Evolutionary conservation across 1,284 basidiomycete species (phyloP), one percentile per base, ranked within the genome.

Genomic region (Malassezia restricta): DNA sequence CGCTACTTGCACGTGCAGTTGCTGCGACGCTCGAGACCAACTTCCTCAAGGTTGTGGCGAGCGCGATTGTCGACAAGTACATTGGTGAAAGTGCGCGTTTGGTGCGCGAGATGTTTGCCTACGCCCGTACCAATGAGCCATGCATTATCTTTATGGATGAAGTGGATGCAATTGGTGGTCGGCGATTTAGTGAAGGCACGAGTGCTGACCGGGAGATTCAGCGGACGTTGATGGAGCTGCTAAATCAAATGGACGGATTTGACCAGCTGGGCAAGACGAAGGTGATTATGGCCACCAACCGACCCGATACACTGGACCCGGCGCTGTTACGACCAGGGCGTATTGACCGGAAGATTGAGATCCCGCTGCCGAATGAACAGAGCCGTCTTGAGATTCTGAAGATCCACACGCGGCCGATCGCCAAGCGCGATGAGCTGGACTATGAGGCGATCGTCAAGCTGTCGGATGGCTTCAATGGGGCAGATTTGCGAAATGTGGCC

Each of bases 201-300:
- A 88, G 85, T 74, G 94, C 92, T 11, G 94, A 98, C 77, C 84
- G 94, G 66, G 94, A 98, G 77, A 98, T 99, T 62, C 94, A 99
- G 75, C 80, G 94, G 63, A 99, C 94, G 20, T 76, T 99, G 37
- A 98, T 98, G 94, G 94, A 99, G 87, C 79, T 99, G 31, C 80
- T 99, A 42, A 98, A 98, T 74, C 92, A 98, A 76, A 94, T 99
- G 89, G 94, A 99, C 74, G 94, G 94, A 30, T 98, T 99, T 77
- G 94, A 98, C 76, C 87, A 90, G 12, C 79, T 96, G 24, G 94
- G 92, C 46, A 81, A 80, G 66, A 98, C 91, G 39, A 98, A 98
- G 76, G 82, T 99, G 53, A 98, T 99, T 76, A 96, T 98, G 90
- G 70, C 70, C 20, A 72, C 70, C 31, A 72, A 72, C 47, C 57